Evolutionary conservation across 2,329 filamentous ascomycete genomes (phyloP).

Genomic region (Volutella citrinella): DNA sequence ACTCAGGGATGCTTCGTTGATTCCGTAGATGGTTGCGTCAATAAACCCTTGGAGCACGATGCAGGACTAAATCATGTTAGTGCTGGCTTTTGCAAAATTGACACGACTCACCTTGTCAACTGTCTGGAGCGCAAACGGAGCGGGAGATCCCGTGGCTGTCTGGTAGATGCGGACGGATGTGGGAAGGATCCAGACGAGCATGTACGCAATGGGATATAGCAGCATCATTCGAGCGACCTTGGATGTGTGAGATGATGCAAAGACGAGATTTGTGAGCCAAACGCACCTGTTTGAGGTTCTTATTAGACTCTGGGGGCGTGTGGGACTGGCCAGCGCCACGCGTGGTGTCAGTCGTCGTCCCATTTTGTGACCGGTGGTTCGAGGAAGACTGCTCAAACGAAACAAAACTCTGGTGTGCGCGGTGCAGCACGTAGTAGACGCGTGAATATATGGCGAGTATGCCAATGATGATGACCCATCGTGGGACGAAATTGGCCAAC

Average conservation of each 20-base stretch:
- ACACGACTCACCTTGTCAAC: constrained; percentile 6
- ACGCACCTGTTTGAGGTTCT: constrained; percentile 2
- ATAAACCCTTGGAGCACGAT: constrained; percentile 7
- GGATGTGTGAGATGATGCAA: not conserved
- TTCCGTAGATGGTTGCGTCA: constrained; percentile 7
- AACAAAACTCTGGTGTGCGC: constrained; percentile 3
- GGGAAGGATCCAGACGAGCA: constrained; percentile 9
- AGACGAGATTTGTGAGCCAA: not conserved
- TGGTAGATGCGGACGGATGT: constrained; percentile 8
- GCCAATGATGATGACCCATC: constrained; percentile 5
- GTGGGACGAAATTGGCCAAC: constrained; percentile 7
- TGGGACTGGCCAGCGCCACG: not conserved
- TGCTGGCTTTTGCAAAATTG: not conserved
- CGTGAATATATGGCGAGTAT: constrained; percentile 6
- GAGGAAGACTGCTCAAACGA: constrained; percentile 4
- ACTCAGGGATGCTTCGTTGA: constrained; percentile 4
- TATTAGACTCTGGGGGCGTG: constrained; percentile 1
- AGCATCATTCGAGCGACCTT: constrained; percentile 7
- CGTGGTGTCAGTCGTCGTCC: not conserved
- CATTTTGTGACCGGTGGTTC: not conserved
- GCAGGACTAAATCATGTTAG: constrained; percentile 5
- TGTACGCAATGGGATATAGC: constrained; percentile 9
- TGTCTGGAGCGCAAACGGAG: constrained; percentile 6
- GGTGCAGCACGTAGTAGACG: constrained; percentile 2
- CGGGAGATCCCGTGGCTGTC: constrained; percentile 2